A percentile compares a stretch with the other conserved stretches of the same genome.
Conservation (phyloP, 1,139 yeast species). For the Taphrina wiesneri region DNA sequence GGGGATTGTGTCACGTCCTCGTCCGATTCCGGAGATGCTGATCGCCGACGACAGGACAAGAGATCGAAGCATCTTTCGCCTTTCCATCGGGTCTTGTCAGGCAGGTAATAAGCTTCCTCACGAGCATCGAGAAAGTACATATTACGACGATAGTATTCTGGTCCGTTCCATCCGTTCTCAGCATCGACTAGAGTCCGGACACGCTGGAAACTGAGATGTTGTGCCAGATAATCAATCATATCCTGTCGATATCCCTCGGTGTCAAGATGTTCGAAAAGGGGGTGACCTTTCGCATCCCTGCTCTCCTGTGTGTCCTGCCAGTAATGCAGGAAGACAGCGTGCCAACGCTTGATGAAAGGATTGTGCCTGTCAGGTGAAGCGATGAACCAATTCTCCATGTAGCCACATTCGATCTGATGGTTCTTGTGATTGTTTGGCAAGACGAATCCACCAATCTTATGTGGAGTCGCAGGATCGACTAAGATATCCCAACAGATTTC, state of each 20-base stretch:
- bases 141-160: conserved; percentile 1
- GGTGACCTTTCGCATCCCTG: not conserved
- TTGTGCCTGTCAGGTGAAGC: not conserved
- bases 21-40: not conserved
- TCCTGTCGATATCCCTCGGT: conserved; percentile 17
- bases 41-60: not conserved
- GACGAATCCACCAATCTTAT: conserved; percentile 16
- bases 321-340: conserved; percentile 14
- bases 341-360: conserved; percentile 7
- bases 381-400: conserved; percentile 26
- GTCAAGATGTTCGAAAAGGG: conserved; percentile 12
- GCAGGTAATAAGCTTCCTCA: conserved; percentile 6
- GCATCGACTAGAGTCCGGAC: conserved; percentile 2
- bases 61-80: conserved; percentile 9
- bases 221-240: conserved; percentile 21
- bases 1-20: not conserved
- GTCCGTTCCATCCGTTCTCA: conserved; percentile 3
- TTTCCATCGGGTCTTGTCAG: not conserved
- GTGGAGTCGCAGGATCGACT: not conserved
- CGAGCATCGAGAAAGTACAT: conserved; percentile 17
- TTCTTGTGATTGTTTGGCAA: conserved; percentile 1
- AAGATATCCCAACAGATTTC: conserved; percentile 9
- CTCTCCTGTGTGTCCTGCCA: conserved; percentile 5
- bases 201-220: conserved; percentile 12
- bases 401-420: conserved; percentile 8